Percentiles rank a stretch among this genome's conserved stretches.
Evolutionary conservation across 2,329 filamentous ascomycete genomes (phyloP).

Genomic region (Blastomyces emzantsi): DNA sequence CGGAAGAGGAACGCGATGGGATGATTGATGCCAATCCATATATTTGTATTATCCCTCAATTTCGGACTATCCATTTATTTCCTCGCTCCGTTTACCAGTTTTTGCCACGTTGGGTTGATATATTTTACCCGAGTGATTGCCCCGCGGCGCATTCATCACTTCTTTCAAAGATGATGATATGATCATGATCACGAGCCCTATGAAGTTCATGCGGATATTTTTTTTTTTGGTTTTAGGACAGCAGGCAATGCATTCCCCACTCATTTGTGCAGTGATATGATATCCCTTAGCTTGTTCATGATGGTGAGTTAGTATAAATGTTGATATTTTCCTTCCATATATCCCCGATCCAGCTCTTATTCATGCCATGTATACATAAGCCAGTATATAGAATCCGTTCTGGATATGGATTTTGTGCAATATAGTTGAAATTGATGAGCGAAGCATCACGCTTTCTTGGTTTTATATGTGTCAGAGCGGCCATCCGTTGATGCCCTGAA

Average conservation of each 20-base stretch:
- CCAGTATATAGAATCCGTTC: background rate
- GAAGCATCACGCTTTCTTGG: background rate
- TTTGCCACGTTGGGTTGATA: background rate
- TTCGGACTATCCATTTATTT: too few relatives aligned
- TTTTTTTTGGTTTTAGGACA: background rate
- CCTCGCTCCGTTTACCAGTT: background rate
- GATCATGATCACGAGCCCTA: background rate
- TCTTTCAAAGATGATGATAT: background rate
- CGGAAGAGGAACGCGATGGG: conserved; percentile 45
- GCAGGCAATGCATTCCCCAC: background rate
- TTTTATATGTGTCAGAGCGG: background rate
- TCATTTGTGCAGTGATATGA: background rate
- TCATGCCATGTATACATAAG: background rate
- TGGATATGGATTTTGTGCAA: background rate
- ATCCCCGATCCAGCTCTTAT: background rate
- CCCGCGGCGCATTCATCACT: background rate
- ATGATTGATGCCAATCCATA: conserved; percentile 17
- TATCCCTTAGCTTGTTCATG: background rate
- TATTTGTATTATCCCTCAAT: background rate
- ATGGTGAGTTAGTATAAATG: background rate
- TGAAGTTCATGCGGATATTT: background rate
- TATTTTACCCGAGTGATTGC: background rate
- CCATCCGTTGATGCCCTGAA: background rate
- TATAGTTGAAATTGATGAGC: background rate
- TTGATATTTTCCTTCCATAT: background rate